A percentile compares a stretch with the other conserved stretches of the same genome.
These are phyloP conservation scores for Alternaria rosae DNA, from an alignment of 2,329 filamentous ascomycete species.

Conservation along the genomic window DNA sequence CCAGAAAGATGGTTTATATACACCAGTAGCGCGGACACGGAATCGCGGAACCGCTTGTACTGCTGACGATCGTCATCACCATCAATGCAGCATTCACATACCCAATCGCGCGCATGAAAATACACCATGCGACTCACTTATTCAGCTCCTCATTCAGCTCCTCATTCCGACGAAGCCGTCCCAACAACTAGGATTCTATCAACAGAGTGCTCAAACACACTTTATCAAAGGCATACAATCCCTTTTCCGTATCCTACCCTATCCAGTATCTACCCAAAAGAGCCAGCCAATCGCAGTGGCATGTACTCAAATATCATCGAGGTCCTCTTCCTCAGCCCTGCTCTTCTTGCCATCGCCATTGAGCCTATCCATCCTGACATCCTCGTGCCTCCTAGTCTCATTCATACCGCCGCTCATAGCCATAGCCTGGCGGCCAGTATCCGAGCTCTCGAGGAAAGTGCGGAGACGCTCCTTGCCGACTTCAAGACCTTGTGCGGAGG, in stretches of 20 bases:
- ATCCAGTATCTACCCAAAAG: background rate
- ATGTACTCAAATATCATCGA: slow-evolving; percentile 46
- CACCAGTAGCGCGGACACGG: accelerated
- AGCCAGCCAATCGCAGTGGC: background rate
- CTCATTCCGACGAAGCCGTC: background rate
- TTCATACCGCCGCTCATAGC: slow-evolving; percentile 62
- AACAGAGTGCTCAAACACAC: background rate
- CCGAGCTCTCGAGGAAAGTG: slow-evolving; percentile 87
- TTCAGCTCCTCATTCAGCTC: background rate
- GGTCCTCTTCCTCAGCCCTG: slow-evolving; percentile 39
- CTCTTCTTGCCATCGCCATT: slow-evolving; percentile 55
- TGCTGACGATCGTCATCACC: background rate
- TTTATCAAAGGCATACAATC: background rate
- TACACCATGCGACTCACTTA: background rate
- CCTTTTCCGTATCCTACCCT: background rate
- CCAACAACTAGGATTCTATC: slow-evolving; percentile 7
- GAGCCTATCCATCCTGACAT: slow-evolving; percentile 49
- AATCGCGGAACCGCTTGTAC: background rate
- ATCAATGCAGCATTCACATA: background rate
- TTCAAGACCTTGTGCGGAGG: slow-evolving; percentile 82
- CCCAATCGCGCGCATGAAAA: background rate
- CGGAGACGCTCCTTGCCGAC: slow-evolving; percentile 91
- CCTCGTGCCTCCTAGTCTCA: slow-evolving; percentile 26
- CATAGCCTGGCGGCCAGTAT: slow-evolving; percentile 83
- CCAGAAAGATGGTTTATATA: background rate